Base-by-base conservation (phyloP, 179 eudicot genomes). In the Beta macrorhiza region DNA sequence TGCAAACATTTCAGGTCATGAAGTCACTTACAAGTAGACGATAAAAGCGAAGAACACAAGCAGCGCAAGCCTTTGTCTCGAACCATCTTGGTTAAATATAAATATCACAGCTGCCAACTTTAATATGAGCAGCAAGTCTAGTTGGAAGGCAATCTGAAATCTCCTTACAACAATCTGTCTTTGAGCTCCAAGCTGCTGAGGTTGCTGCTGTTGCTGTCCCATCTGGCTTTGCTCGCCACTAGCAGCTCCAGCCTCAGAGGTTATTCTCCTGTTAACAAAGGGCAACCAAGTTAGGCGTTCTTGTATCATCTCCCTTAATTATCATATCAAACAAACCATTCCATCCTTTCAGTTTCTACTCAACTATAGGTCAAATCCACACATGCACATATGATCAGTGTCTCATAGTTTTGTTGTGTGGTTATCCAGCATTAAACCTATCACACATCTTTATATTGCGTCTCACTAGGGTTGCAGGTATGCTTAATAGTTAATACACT, bases 71-170 rank as follows among this genome's bases (percentile, higher is more conserved):
- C 97, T 94, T 71, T 94, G 97, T 80, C 91, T 92, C 1, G 99
- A 97, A 32, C 99, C 98, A 82, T 97, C 99, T 89, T 97, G 99
- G 88, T 93, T 94, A 80, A 97, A 93, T 84, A 97, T 84, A 85
- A 97, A 97, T 59, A 97, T 91, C 20, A 95, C 97, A 17, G 98
- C 99, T 71, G 93, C 98, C 89, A 97, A 89, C 93, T 97, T 97
- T 75, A 97, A 65, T 80, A 97, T 93, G 78, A 97, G 99, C 82
- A 91, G 81, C 83, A 93, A 80, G 85, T 97, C 99, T 75, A 97
- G 91, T 76, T 97, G 99, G 83, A 97, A 88, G 62, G 95, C 98
- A 85, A 95, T 91, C 88, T 97, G 99, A 83, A 94, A 92, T 88
- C 99, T 92, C 80, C 99, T 89, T 44, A 91, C 93, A 81, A 90